These are phyloP conservation scores for Coix lacrymajobi DNA, from an alignment of 176 grass and related monocot species.

Conservation along the genomic window DNA sequence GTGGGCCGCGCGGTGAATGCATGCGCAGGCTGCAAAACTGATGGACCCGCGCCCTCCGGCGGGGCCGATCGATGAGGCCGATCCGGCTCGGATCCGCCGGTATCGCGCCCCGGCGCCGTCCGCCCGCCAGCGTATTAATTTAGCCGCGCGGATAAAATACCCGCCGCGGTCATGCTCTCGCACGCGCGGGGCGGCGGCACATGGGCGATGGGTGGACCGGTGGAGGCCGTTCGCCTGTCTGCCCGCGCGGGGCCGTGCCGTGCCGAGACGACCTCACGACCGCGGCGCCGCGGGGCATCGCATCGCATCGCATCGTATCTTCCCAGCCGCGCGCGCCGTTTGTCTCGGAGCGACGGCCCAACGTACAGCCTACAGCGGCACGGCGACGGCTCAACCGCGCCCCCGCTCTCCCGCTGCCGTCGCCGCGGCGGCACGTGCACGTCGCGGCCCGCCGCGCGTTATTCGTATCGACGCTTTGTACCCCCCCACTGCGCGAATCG, in stretches of 20 bases:
- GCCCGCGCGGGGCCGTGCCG: not conserved
- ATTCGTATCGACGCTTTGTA: not conserved
- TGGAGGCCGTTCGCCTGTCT: not conserved
- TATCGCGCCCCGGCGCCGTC: not conserved
- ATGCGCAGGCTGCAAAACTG: not conserved
- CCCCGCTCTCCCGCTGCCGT: not conserved
- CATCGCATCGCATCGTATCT: not conserved
- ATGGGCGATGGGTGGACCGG: conserved; percentile 22
- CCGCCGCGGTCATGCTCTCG: not conserved
- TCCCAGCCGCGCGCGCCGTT: not conserved
- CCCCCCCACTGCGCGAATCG: not conserved
- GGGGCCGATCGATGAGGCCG: not conserved
- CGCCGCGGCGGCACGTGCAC: not conserved
- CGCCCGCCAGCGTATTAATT: not conserved
- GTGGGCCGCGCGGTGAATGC: not conserved
- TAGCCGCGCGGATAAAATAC: not conserved
- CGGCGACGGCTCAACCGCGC: not conserved
- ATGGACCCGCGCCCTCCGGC: not conserved
- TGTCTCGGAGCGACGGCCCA: not conserved
- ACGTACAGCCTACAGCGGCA: not conserved
- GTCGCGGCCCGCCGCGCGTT: not conserved
- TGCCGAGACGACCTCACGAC: not conserved
- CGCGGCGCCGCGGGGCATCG: not conserved
- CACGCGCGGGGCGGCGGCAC: not conserved
- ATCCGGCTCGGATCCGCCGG: not conserved